Evolutionary conservation across 306 rosid species (phyloP), one percentile per base, ranked within the genome.

Genomic region (Cyclanthera cordifolia): DNA sequence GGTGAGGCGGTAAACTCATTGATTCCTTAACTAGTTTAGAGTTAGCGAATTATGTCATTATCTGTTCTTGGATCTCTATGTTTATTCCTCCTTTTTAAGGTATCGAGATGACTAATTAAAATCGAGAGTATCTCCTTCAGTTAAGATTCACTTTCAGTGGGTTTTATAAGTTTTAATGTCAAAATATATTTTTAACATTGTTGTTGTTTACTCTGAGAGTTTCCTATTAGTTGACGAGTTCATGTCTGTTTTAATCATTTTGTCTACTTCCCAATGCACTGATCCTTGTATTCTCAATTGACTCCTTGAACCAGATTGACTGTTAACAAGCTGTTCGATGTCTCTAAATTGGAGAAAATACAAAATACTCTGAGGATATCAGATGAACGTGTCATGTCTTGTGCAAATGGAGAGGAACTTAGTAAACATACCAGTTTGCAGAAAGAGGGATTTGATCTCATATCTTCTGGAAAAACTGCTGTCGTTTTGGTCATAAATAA

Each of bases 391-490:
- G 71, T 82, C 71, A 8, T 53, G 20, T 78, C 78, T 39, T 54
- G 72, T 71, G 79, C 77, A 76, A 83, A 84, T 61, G 65, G 75
- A 69, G 80, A 79, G 69, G 82, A 79, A 73, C 74, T 69, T 73
- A 84, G 69, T 70, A 77, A 65, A 28, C 75, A 79, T 74, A 51
- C 67, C 45, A 69, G 58, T 34, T 74, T 81, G 78, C 85, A 76
- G 39, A 77, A 84, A 74, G 85, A 76, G 80, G 98, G 94, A 74
- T 78, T 67, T 45, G 69, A 77, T 72, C 87, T 89, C 78, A 68
- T 79, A 61, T 87, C 87, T 46, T 72, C 84, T 63, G 93, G 95
- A 16, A 93, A 87, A 86, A 79, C 85, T 82, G 95, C 98, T 64
- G 28, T 84, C 20, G 86, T 85, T 73, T 70, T 93, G 77, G 77